Evolutionary conservation across 2,329 filamentous ascomycete genomes (phyloP), one percentile per base, ranked within the genome.

Genomic region (Ophiosphaerella narmari): DNA sequence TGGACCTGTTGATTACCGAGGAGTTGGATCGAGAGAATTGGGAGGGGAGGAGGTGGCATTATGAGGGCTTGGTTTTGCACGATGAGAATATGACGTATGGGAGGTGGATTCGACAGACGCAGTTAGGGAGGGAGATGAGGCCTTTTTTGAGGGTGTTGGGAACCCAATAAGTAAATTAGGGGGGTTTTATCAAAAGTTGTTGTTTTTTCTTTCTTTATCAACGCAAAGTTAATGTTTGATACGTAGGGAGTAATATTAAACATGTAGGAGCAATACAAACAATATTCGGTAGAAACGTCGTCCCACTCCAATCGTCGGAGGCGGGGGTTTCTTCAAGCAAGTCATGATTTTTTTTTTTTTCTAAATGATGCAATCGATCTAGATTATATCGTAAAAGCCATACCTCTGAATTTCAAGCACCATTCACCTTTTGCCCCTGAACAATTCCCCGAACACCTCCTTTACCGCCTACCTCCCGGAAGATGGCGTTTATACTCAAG

Each of bases 401-500:
- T 7, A 14, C 11, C 14, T 14, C 5, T 2, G 1, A 36, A 36
- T n/a, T 23, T 32, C 60, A 72, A 16, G 66, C 57, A 48, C 69
- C 67, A 42, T 71, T 71, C 37, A 50, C 60, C 48, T 65, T 67
- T n/a, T 43, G 35, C 21, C 62, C 67, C 36, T 64, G 60, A 18
- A 72, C 44, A 31, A 66, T 59, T 13, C 70, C 70, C 33, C 70
- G 52, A 9, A 73, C 63, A 46, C 91, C 92, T 37, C 88, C 88
- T 80, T 96, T 93, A 52, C 85, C 89, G 57, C 93, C 92, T 41
- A 96, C 87, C 74, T 96, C 91, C 58, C 93, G 83, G 48, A 88
- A 86, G 36, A 92, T 89, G 60, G 96, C 82, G 42, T 88, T 90
- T 55, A 97, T 82, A 59, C 81, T 81, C 48, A 97, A 79, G 71